Evolutionary conservation across 192 early-diverging fungal genomes (phyloP).

Genomic region (Haplosporangium gracile): DNA sequence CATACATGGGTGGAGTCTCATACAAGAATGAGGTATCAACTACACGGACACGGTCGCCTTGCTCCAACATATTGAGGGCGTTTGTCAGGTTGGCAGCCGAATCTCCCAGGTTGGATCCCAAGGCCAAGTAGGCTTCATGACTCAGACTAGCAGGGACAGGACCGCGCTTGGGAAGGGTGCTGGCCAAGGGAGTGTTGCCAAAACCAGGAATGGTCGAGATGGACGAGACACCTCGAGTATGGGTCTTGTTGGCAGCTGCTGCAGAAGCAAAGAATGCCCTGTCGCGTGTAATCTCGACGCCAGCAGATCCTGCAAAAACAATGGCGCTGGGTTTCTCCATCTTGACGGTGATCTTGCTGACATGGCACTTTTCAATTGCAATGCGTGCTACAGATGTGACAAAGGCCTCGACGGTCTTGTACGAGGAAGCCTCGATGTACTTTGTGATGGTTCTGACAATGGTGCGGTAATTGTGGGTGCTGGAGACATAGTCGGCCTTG

Average conservation of each 20-base stretch:
- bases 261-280: slow-evolving; percentile 59
- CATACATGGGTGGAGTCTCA: slow-evolving; percentile 97
- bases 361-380: slow-evolving; percentile 82
- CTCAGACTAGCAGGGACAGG: slow-evolving; percentile 53
- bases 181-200: slow-evolving; percentile 7
- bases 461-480: slow-evolving; percentile 90
- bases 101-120: slow-evolving; percentile 95
- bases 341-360: slow-evolving; percentile 89
- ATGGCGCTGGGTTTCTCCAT: slow-evolving; percentile 97
- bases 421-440: slow-evolving; percentile 88
- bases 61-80: slow-evolving; percentile 73
- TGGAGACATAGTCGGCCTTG: slow-evolving; percentile 72
- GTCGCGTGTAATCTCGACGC: slow-evolving; percentile 90
- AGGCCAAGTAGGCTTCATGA: slow-evolving; percentile 82
- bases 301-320: slow-evolving; percentile 90
- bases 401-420: slow-evolving; percentile 97
- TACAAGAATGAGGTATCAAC: slow-evolving; percentile 97
- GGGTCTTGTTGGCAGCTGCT: slow-evolving; percentile 21
- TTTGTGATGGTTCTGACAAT: slow-evolving; percentile 84
- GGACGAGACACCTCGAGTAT: slow-evolving; percentile 21
- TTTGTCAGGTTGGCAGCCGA: slow-evolving; percentile 81
- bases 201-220: slow-evolving; percentile 39
- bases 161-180: slow-evolving; percentile 19
- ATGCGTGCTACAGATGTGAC: slow-evolving; percentile 84
- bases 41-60: slow-evolving; percentile 59